These are phyloP conservation scores for Speleostelium caveatum DNA, from an alignment of 78 protist species.

Conservation along the genomic window DNA sequence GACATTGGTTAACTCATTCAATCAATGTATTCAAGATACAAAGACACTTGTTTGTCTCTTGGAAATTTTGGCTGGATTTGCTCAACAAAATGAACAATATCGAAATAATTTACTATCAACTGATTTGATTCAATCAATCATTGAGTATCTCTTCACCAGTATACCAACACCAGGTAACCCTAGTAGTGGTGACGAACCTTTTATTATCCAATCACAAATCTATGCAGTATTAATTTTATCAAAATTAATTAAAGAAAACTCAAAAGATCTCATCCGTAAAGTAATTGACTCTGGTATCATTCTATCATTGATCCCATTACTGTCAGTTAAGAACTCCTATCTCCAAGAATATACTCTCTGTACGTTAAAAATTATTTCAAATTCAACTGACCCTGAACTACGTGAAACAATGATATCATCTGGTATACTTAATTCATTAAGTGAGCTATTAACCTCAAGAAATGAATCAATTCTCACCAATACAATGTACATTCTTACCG, in stretches of 20 bases:
- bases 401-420: constrained; percentile 38
- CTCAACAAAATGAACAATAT: constrained; percentile 47
- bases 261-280: constrained; percentile 31
- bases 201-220: constrained; percentile 63
- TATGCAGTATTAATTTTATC: constrained; percentile 45
- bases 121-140: constrained; percentile 43
- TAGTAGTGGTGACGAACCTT: not conserved
- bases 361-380: constrained; percentile 26
- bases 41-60: constrained; percentile 59
- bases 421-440: constrained; percentile 24
- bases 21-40: constrained; percentile 16
- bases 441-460: constrained; percentile 11
- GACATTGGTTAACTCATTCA: constrained; percentile 8
- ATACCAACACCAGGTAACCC: not conserved
- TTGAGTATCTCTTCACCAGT: constrained; percentile 53
- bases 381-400: constrained; percentile 30
- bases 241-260: constrained; percentile 22
- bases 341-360: constrained; percentile 54
- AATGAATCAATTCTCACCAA: constrained; percentile 47
- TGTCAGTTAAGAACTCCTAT: constrained; percentile 51
- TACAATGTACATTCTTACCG: constrained; percentile 21
- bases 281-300: constrained; percentile 63
- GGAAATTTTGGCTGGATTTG: constrained; percentile 49
- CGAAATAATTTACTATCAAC: constrained; percentile 19
- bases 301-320: constrained; percentile 50